Conservation (phyloP, 805 yeast species). For the Peterozyma toletana region DNA sequence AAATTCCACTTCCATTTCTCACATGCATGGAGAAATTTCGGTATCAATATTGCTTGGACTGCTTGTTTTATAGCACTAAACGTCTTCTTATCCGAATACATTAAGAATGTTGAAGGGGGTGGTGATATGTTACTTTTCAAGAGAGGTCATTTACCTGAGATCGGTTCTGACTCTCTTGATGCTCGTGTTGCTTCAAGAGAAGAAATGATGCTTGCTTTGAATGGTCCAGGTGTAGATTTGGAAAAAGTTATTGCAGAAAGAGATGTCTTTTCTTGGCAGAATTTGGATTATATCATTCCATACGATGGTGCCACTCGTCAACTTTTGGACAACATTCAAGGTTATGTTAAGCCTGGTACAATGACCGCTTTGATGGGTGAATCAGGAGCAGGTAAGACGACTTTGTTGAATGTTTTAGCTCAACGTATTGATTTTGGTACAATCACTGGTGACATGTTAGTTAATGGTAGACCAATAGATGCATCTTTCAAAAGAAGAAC, state of each 20-base stretch:
- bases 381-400: constrained; percentile 61
- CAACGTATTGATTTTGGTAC: constrained; percentile 50
- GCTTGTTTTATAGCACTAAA: constrained; percentile 23
- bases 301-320: constrained; percentile 48
- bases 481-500: constrained; percentile 44
- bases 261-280: constrained; percentile 71
- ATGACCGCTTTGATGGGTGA: constrained; percentile 68
- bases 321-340: constrained; percentile 60
- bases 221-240: constrained; percentile 18
- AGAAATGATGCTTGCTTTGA: constrained; percentile 19
- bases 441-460: constrained; percentile 51
- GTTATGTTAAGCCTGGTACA: constrained; percentile 81
- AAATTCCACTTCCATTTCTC: constrained; percentile 40
- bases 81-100: constrained; percentile 27
- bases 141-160: constrained; percentile 28
- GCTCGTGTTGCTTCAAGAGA: constrained; percentile 26
- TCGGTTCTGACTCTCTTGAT: constrained; percentile 29
- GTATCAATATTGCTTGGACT: constrained; percentile 18
- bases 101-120: constrained; percentile 28
- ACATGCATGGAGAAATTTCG: constrained; percentile 29
- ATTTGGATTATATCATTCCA: constrained; percentile 63
- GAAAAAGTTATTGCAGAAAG: constrained; percentile 18
- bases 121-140: constrained; percentile 30
- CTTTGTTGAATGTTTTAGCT: constrained; percentile 45
- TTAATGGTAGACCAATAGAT: constrained; percentile 44